phyloP scores from a whole-genome alignment of 2,329 filamentous ascomycete genomes.

The Penicillium sp. region DNA sequence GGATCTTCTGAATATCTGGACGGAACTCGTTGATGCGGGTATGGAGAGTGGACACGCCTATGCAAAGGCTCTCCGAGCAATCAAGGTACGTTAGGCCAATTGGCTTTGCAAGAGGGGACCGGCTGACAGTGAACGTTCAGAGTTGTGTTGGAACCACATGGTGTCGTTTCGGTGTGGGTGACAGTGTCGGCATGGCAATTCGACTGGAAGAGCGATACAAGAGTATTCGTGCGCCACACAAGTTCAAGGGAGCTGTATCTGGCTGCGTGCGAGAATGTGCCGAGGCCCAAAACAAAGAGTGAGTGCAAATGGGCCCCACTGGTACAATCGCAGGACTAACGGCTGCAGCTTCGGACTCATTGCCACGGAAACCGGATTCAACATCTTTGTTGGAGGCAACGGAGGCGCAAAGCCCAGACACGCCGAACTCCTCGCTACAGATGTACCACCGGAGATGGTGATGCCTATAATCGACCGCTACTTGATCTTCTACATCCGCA shows the following conservation, averaged over 20 bases:
- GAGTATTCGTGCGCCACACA: conserved; percentile 78
- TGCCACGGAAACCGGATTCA: conserved; percentile 85
- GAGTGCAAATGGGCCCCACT: conserved; percentile 23
- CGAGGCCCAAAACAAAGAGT: conserved; percentile 87
- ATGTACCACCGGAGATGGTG: conserved; percentile 73
- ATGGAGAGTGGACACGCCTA: conserved; percentile 90
- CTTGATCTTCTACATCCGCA: conserved; percentile 87
- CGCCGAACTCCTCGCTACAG: conserved; percentile 72
- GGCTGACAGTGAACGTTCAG: conserved; percentile 23
- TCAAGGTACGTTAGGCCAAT: conserved; percentile 49
- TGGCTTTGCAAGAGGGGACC: neutral
- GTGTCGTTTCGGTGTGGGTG: conserved; percentile 81
- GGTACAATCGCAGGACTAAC: conserved; percentile 7
- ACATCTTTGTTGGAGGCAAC: conserved; percentile 83
- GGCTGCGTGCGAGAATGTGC: conserved; percentile 89
- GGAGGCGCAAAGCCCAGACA: conserved; percentile 78
- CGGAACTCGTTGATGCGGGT: conserved; percentile 66
- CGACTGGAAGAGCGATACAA: conserved; percentile 84
- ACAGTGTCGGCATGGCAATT: conserved; percentile 84
- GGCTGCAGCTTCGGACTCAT: conserved; percentile 67
- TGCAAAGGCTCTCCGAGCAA: conserved; percentile 76
- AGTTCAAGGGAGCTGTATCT: conserved; percentile 82
- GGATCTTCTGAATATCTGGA: conserved; percentile 75
- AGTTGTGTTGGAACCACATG: conserved; percentile 84
- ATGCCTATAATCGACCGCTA: conserved; percentile 79